A percentile compares a stretch with the other conserved stretches of the same genome.
These are phyloP conservation scores for Mycena amicta DNA, from an alignment of 768 basidiomycete species.

Conservation along the genomic window DNA sequence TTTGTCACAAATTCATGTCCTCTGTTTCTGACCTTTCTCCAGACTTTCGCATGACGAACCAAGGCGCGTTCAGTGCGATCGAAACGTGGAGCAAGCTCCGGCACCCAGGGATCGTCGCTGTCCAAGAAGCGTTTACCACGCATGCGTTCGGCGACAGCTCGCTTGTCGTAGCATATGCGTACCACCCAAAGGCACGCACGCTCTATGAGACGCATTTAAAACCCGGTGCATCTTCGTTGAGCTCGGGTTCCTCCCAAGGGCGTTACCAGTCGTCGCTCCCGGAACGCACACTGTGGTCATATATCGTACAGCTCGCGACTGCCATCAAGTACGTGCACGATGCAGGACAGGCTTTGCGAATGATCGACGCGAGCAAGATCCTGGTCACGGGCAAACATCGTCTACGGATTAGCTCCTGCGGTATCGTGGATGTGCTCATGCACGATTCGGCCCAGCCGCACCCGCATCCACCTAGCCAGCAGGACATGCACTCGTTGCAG, in stretches of 20 bases:
- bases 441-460: conserved; percentile 51
- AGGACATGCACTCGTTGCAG: conserved; percentile 62
- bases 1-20: conserved; percentile 6
- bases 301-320: conserved; percentile 85
- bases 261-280: conserved; percentile 45
- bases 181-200: conserved; percentile 81
- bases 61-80: conserved; percentile 77
- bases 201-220: conserved; percentile 80
- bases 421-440: conserved; percentile 82
- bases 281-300: conserved; percentile 89
- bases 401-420: conserved; percentile 87
- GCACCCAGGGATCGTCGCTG: conserved; percentile 82
- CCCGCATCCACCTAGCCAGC: conserved; percentile 29
- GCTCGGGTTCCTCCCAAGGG: conserved; percentile 25
- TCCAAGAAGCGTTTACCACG: conserved; percentile 95
- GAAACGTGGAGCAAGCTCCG: conserved; percentile 84
- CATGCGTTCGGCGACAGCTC: conserved; percentile 91
- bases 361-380: conserved; percentile 86
- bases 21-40: conserved; percentile 7
- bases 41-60: conserved; percentile 86
- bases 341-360: conserved; percentile 74
- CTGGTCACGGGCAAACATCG: conserved; percentile 89
- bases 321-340: conserved; percentile 89
- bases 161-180: conserved; percentile 89
- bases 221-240: too few relatives aligned